Evolutionary conservation across 2,329 filamentous ascomycete genomes (phyloP), one percentile per base, ranked within the genome.

Genomic region (Aureobasidium lini): DNA sequence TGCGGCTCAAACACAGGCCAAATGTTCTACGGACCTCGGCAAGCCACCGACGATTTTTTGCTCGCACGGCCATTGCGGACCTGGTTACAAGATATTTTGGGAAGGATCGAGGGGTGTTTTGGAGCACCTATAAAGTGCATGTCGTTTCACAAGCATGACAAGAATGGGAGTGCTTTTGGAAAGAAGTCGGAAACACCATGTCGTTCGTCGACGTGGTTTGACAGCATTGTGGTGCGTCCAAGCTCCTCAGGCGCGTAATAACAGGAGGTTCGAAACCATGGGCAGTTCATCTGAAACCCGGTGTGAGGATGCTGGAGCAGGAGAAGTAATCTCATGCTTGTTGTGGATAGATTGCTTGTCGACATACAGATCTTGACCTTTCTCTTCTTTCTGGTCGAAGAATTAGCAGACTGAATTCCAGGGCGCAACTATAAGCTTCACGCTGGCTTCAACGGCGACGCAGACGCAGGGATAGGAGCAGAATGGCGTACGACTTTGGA

Each of bases 401-500:
- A 37, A 15, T n/a, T 15, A 18, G 34, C 23, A 23, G 23, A 23
- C 23, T 23, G 23, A 23, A 23, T 23, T 23, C 23, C 23, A 23
- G 23, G 23, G 23, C 23, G 23, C 23, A 23, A 23, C 23, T 23
- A 23, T 23, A 32, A 52, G 28, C 23, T 52, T 52, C 49, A 40
- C 31, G 49, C 49, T 16, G 34, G 28, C 8, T 43, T 15, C 39
- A 46, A 57, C 52, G 52, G 40, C 15, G 40, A 40, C 37, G 52
- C 52, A 56, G 40, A 40, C 37, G 52, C 52, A 56, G 37, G 52
- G 32, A 57, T 43, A 16, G 36, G 10, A 28, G 15, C 59, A 60
- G 29, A 28, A 75, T 75, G 73, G 73, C 73, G 28, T 73, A 75
- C 65, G 72, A 74, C 63, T 70, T 70, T 54, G 66, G 72, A 63